Percentiles rank a stretch among this genome's conserved stretches.
Evolutionary conservation across 2,329 filamentous ascomycete species (phyloP).

Genomic region (Aspergillus sp.): DNA sequence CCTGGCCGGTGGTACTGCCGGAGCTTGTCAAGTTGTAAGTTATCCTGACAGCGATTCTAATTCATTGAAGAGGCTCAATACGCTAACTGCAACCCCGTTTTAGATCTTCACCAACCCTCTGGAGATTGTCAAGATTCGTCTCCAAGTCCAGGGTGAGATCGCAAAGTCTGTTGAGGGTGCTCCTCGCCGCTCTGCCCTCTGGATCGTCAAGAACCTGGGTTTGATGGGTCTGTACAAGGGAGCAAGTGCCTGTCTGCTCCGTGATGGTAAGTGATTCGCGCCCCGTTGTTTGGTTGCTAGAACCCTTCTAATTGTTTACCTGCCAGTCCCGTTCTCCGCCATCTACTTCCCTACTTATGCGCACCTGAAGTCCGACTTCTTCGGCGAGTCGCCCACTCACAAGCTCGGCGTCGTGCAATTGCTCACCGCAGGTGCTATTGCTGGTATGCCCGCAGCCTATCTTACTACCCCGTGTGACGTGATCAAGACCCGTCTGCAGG

Average conservation of each 20-base stretch:
- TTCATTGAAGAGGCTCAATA: slow-evolving; percentile 3
- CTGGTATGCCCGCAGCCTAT: slow-evolving; percentile 88
- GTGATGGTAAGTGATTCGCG: slow-evolving; percentile 60
- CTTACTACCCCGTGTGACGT: slow-evolving; percentile 97
- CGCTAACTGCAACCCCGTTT: slow-evolving; percentile 11
- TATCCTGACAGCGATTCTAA: neutral
- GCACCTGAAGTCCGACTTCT: slow-evolving; percentile 90
- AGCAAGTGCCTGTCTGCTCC: slow-evolving; percentile 87
- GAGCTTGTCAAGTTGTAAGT: slow-evolving; percentile 93
- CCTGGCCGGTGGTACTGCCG: slow-evolving; percentile 83
- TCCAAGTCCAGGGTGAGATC: slow-evolving; percentile 95
- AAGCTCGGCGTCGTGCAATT: slow-evolving; percentile 89
- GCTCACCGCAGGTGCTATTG: slow-evolving; percentile 90
- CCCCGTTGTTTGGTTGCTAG: neutral
- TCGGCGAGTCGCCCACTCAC: slow-evolving; percentile 84
- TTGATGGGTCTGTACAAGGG: slow-evolving; percentile 96
- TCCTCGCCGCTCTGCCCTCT: slow-evolving; percentile 89
- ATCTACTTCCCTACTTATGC: slow-evolving; percentile 99
- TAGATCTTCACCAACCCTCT: slow-evolving; percentile 96
- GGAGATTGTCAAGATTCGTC: slow-evolving; percentile 98
- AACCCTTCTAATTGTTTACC: slow-evolving; percentile 10
- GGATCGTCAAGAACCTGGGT: slow-evolving; percentile 95
- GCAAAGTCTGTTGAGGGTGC: slow-evolving; percentile 81
- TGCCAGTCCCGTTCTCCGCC: slow-evolving; percentile 82
- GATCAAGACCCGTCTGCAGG: slow-evolving; percentile 97